Evolutionary conservation across 2,329 filamentous ascomycete species (phyloP).

Genomic region (Colletotrichum lini): DNA sequence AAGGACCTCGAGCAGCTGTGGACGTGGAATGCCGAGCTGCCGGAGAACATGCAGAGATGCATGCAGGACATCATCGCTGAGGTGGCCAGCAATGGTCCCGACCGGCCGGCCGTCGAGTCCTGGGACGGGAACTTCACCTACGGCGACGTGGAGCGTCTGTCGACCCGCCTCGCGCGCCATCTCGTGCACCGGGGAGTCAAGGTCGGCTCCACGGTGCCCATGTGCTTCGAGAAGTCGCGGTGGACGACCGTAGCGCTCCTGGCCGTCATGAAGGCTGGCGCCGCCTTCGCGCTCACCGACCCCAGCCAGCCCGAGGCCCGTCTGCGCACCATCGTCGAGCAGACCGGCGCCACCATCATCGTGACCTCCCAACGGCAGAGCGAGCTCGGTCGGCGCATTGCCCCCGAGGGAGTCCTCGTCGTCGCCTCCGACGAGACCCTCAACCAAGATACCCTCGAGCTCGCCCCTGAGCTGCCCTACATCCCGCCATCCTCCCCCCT

Average conservation of each 20-base stretch:
- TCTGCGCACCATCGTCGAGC: constrained; percentile 60
- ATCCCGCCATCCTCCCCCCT: constrained; percentile 61
- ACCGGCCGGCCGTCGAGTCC: constrained; percentile 61
- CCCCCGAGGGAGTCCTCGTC: constrained; percentile 52
- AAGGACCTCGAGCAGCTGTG: constrained; percentile 62
- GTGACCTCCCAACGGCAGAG: constrained; percentile 58
- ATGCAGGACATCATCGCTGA: constrained; percentile 64
- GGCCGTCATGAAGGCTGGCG: constrained; percentile 65
- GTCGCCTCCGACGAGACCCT: constrained; percentile 48
- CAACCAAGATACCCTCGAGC: constrained; percentile 30
- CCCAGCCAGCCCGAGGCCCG: constrained; percentile 62
- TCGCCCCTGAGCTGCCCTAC: constrained; percentile 47
- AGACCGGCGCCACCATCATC: constrained; percentile 56
- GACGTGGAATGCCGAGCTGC: constrained; percentile 61
- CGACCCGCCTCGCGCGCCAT: constrained; percentile 58
- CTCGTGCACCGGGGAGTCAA: constrained; percentile 55
- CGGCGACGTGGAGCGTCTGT: constrained; percentile 58
- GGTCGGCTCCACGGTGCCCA: constrained; percentile 59
- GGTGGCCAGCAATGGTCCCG: constrained; percentile 54
- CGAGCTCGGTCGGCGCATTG: constrained; percentile 55
- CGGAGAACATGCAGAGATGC: constrained; percentile 56
- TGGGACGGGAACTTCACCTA: constrained; percentile 67
- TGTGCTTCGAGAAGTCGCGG: constrained; percentile 66
- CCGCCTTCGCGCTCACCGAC: constrained; percentile 62
- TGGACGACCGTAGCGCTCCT: constrained; percentile 63